phyloP scores from a whole-genome alignment of 2,329 filamentous ascomycete species.

The Nothophoma quercina region DNA sequence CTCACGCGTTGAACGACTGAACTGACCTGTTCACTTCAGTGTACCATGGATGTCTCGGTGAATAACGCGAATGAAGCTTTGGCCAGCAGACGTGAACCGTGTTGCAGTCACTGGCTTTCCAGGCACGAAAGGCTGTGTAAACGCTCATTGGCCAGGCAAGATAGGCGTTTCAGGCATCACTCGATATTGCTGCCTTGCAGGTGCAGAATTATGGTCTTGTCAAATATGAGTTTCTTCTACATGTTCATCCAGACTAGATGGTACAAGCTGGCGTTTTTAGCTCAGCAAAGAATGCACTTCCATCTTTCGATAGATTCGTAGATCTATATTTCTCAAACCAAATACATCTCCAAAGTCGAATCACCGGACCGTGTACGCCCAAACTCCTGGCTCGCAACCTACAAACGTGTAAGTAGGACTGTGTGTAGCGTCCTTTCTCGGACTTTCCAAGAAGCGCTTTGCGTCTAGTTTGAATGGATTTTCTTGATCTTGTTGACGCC shows the following conservation, averaged over 20 bases:
- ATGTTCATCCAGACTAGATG: conserved; percentile 11
- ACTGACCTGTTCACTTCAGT: not conserved
- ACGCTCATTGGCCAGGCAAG: not conserved
- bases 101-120: not conserved
- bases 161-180: conserved; percentile 3
- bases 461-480: conserved; percentile 67
- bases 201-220: not conserved
- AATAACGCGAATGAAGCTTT: not conserved
- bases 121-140: not conserved
- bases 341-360: not conserved
- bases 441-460: not conserved
- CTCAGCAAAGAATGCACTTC: conserved; percentile 7
- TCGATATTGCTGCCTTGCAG: conserved; percentile 4
- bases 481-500: conserved; percentile 86
- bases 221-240: conserved; percentile 9
- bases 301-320: conserved; percentile 1
- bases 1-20: not conserved
- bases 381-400: conserved; percentile 13
- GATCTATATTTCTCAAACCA: conserved; percentile 5
- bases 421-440: not conserved
- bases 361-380: conserved; percentile 6
- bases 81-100: not conserved
- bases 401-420: conserved; percentile 4
- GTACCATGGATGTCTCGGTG: not conserved
- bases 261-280: conserved; percentile 13